phyloP scores from a whole-genome alignment of 1,284 basidiomycete genomes.

The Sphaerobolus stellatus region DNA sequence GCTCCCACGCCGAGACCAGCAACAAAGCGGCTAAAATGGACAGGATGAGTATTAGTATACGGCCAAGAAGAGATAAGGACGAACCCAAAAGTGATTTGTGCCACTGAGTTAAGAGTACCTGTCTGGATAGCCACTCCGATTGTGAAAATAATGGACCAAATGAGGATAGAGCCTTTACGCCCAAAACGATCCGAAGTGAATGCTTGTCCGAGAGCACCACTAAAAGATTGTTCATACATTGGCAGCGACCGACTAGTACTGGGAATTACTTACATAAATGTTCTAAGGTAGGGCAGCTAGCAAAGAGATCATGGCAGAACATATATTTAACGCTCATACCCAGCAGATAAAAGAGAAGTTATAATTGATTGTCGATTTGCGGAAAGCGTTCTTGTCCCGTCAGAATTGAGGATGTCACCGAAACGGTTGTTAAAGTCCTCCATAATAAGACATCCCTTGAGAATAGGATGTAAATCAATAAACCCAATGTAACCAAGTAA shows the following conservation, averaged over 20 bases:
- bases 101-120: constrained; percentile 56
- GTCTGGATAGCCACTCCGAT: constrained; percentile 72
- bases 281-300: constrained; percentile 37
- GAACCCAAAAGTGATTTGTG: constrained; percentile 61
- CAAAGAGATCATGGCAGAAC: neutral
- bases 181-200: constrained; percentile 77
- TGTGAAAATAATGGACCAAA: constrained; percentile 77
- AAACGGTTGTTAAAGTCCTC: constrained; percentile 74
- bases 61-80: constrained; percentile 15
- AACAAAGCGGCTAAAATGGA: constrained; percentile 63
- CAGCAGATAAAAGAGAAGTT: constrained; percentile 76
- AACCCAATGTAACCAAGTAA: neutral
- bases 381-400: constrained; percentile 55
- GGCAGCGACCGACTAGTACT: neutral
- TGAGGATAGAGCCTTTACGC: constrained; percentile 67
- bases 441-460: constrained; percentile 78
- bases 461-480: neutral
- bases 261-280: constrained; percentile 51
- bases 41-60: no score
- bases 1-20: constrained; percentile 79
- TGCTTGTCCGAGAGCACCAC: constrained; percentile 70
- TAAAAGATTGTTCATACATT: constrained; percentile 25
- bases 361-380: constrained; percentile 72
- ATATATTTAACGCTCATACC: constrained; percentile 38
- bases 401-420: constrained; percentile 46